Base-by-base conservation (phyloP, 106 monocot species). In the Platanthera guangdongensis region DNA sequence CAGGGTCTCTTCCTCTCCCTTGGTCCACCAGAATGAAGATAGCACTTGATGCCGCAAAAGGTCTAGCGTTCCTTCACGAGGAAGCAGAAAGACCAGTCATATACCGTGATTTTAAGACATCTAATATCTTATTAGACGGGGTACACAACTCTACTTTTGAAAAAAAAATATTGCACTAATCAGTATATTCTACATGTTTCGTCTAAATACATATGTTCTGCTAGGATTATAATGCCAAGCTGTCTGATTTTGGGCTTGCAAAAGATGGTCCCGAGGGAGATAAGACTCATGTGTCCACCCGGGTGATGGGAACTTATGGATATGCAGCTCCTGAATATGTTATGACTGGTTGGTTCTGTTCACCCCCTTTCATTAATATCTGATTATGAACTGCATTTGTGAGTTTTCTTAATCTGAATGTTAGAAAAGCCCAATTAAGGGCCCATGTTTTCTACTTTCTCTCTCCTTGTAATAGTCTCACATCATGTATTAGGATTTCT, bases 211-310 rank as follows among this genome's bases (percentile, higher is more conserved):
- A 51, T 71, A 39, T 64, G 3, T 57, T 71, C 54, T 75, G 77
- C 18, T 79, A 88, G 88, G 84, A 87, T 32, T 87, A 87, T 68
- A 87, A 84, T 69, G 87, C 87, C 45, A 87, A 87, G 49, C 84
- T 87, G 9, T 87, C 87, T 69, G 87, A 87, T 76, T 87, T 70
- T 70, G 70, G 70, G 47, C 70, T 70, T 7, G 70, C 70, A 7
- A 70, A 70, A 70, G 70, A 70, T 70, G 70, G 47, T 70, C 70
- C 70, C 16, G 45, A 15, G 47, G 70, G 70, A 70, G 70, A 70
- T 70, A 70, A 70, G 70, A 70, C 70, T 48, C 70, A 70, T 70
- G 70, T 70, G 47, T 70, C 70, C 12, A 70, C 70, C 5, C 46
- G 70, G 47, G 70, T 70, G 25, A 70, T 70, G 70, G 70, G 70